phyloP scores from a whole-genome alignment of 148 eudicot species.

The Talinum fruticosum region DNA sequence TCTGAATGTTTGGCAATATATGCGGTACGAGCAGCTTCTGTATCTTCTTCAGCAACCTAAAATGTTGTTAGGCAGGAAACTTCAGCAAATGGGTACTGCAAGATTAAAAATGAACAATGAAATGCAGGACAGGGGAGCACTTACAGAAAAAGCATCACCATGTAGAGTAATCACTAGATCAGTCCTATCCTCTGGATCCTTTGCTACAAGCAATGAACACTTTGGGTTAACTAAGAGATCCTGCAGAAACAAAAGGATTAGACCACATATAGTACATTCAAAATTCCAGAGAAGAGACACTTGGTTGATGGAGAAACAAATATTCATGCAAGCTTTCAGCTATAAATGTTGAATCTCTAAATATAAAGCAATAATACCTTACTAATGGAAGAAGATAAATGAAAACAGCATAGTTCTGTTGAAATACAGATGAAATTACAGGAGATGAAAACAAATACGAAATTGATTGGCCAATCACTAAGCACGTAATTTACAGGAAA shows the following conservation, averaged over 20 bases:
- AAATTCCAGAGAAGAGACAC: not conserved
- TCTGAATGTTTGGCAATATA: constrained; percentile 84
- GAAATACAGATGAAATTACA: not conserved
- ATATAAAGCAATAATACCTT: not conserved
- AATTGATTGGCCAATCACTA: too few species aligned
- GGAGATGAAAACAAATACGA: too few species aligned
- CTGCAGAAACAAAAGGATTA: constrained; percentile 40
- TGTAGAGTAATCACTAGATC: constrained; percentile 82
- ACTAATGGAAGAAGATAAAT: not conserved
- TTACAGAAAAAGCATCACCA: constrained; percentile 88
- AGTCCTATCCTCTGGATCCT: constrained; percentile 93
- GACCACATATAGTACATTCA: not conserved
- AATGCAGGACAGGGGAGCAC: constrained; percentile 20
- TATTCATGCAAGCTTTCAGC: not conserved
- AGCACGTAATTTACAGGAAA: too few species aligned
- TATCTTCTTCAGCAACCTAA: constrained; percentile 63
- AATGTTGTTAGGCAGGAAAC: not conserved
- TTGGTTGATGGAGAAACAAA: not conserved
- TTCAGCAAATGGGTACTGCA: not conserved
- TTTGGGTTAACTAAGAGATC: constrained; percentile 72
- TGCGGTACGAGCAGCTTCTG: constrained; percentile 55
- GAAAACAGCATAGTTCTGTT: not conserved
- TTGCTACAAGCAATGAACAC: constrained; percentile 92
- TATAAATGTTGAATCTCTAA: not conserved
- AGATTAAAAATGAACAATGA: not conserved